These are phyloP conservation scores for Cucurbita pepo DNA, from an alignment of 306 rosid genomes.

Conservation along the genomic window DNA sequence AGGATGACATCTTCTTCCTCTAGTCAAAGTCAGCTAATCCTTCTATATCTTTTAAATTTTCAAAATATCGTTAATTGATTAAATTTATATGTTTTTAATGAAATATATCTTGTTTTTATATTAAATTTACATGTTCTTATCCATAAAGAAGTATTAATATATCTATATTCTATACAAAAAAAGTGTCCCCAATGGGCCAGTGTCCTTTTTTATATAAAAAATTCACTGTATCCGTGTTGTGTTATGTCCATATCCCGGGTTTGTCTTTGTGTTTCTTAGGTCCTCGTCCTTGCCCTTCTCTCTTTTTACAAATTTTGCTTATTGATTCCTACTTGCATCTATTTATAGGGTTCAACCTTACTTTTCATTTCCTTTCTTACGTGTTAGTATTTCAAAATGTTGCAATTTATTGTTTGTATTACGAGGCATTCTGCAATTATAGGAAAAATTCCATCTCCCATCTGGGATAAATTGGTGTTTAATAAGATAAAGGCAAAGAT, in stretches of 20 bases:
- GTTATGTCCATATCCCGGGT: background rate
- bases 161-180: too few species aligned
- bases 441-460: slow-evolving; percentile 85
- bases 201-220: too few species aligned
- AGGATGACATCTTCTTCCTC: too few species aligned
- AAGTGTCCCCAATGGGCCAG: too few species aligned
- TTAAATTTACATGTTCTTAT: too few species aligned
- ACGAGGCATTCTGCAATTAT: slow-evolving; percentile 5
- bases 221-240: background rate
- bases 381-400: background rate
- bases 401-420: background rate
- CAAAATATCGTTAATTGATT: too few species aligned
- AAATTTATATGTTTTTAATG: too few species aligned
- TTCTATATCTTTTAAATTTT: too few species aligned
- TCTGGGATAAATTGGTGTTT: slow-evolving; percentile 96
- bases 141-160: too few species aligned
- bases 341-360: background rate
- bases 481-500: slow-evolving; percentile 84
- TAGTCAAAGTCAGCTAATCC: too few species aligned
- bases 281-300: background rate
- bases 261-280: background rate
- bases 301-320: background rate
- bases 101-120: too few species aligned
- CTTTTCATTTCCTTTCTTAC: background rate
- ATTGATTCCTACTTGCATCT: background rate